Evolutionary conservation across 345 rosid genomes (phyloP), one percentile per base, ranked within the genome.

Genomic region (Theobroma cacao): DNA sequence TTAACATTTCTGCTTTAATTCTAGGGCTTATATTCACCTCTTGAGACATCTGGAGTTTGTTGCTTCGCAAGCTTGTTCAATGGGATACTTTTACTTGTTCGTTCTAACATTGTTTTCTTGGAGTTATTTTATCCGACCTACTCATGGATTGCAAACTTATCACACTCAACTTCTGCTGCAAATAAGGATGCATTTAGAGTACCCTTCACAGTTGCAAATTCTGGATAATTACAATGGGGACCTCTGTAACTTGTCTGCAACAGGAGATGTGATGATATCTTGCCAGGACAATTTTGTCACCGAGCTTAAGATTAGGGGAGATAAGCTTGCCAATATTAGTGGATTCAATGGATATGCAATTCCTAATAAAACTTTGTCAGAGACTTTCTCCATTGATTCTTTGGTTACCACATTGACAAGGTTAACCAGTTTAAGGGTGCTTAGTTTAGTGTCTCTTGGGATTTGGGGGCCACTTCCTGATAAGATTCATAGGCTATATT

Each of bases 401-500:
- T 87, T 96, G 68, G 84, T 83, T 48, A 96, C 98, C 8, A 94
- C 98, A 34, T 81, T 94, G 86, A 84, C 99, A 66, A 89, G 99
- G 88, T 86, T 96, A 75, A 72, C 93, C 60, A 89, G 86, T 86
- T 89, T 96, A 84, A 94, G 81, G 83, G 90, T 90, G 47, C 87
- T 96, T 72, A 86, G 91, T 64, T 88, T 96, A 79, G 97, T 92
- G 77, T 92, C 97, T 75, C 70, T 96, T 82, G 99, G 99, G 63
- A 92, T 96, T 69, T 92, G 93, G 93, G 99, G 99, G 22, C 85
- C 91, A 30, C 81, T 96, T 53, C 97, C 99, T 68, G 91, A 89
- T 75, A 96, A 94, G 80, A 94, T 96, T 77, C 97, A 89, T 78
- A 77, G 98, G 88, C 80, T 96, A 40, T 73, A 68, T 80, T 91